Base-by-base conservation (phyloP, 163 green algal species). In the Scenedesmus sp. region DNA sequence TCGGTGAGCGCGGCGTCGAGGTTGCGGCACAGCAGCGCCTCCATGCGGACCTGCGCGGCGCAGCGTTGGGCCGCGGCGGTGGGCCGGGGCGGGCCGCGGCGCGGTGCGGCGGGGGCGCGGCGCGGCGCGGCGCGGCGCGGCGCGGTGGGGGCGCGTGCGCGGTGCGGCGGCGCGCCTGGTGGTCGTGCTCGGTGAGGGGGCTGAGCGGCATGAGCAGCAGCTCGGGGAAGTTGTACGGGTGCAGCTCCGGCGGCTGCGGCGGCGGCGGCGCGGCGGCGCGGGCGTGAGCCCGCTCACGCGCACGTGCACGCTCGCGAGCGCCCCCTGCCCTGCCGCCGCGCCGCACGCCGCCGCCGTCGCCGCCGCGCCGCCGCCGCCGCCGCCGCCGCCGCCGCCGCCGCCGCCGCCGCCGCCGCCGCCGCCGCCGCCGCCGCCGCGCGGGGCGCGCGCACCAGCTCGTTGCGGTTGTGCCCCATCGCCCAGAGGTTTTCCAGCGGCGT, bases 401-500 rank as follows among this genome's bases (percentile, higher is more conserved):
- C n/a, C n/a, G n/a, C n/a, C n/a, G n/a, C n/a, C n/a, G n/a, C n/a
- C n/a, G n/a, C n/a, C n/a, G n/a, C n/a, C n/a, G n/a, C n/a, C n/a
- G n/a, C n/a, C n/a, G n/a, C n/a, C n/a, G n/a, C n/a, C n/a, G 39
- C 39, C 6, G 39, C 39, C 7, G 7, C 6, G 39, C 39, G 39
- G 7, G 10, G 24, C 24, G 29, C 67, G 2, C 71, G 22, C 26
- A 71, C 58, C 75, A 75, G 63, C 39, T 82, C 75, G 33, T 75
- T 69, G 5, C 53, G 47, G 51, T 75, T 75, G 39, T 75, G 22
- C 13, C 75, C 81, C 71, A 89, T 67, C 33, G 67, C 73, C 47
- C 79, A 81, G 18, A 89, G 31, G 82, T 89, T 89, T 64, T 89
- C 84, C 72, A 88, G 54, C 4, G 76, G 51, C 29, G 45, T 73